phyloP scores from a whole-genome alignment of 2,329 filamentous ascomycete genomes.

The Macrophomina tecta region DNA sequence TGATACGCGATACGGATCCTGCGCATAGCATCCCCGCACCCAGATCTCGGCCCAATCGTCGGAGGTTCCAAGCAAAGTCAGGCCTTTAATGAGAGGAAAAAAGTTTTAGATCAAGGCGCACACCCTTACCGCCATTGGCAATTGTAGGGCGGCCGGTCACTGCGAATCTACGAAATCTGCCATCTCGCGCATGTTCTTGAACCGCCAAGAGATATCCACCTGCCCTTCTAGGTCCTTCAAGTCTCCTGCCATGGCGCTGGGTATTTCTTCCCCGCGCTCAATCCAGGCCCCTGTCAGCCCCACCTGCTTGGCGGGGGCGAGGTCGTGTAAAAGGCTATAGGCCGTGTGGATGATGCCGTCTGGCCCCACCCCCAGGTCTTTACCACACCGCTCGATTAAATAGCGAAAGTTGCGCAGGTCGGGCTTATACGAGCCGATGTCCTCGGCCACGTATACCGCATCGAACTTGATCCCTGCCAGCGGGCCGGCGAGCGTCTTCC shows the following conservation, averaged over 20 bases:
- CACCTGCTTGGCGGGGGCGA: constrained; percentile 63
- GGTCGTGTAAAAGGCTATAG: constrained; percentile 70
- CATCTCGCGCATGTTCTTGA: constrained; percentile 5
- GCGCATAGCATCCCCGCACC: neutral
- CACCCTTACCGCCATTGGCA: neutral
- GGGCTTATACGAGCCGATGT: constrained; percentile 76
- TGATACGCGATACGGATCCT: neutral
- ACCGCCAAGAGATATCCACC: constrained; percentile 10
- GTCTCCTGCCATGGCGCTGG: neutral
- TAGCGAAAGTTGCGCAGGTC: constrained; percentile 63
- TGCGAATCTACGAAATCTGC: neutral
- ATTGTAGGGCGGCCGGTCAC: neutral
- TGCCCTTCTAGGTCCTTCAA: neutral
- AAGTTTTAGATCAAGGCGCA: neutral
- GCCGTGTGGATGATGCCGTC: constrained; percentile 70
- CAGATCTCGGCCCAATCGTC: neutral
- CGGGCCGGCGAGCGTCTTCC: constrained; percentile 54
- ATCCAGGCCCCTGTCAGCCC: neutral
- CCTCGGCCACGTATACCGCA: constrained; percentile 71
- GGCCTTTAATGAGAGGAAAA: neutral
- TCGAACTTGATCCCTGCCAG: constrained; percentile 66
- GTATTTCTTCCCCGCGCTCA: neutral
- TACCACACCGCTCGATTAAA: constrained; percentile 53
- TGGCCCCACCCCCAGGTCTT: constrained; percentile 63
- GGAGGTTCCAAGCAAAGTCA: neutral